These are phyloP conservation scores for Annulohypoxylon stygium DNA, from an alignment of 495 filamentous ascomycete species.

Conservation along the genomic window DNA sequence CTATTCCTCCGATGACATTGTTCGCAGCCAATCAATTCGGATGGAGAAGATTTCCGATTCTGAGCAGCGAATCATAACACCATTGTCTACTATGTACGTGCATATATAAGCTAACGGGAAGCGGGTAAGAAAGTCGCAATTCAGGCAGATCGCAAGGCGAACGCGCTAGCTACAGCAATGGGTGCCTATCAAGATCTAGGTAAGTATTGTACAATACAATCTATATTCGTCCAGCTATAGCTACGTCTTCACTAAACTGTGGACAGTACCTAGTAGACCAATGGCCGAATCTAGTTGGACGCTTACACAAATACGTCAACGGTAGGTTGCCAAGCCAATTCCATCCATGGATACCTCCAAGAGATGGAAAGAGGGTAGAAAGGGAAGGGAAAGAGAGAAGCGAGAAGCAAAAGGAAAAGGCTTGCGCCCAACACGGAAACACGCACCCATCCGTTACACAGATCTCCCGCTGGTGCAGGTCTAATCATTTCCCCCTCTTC, in stretches of 20 bases:
- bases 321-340: background rate
- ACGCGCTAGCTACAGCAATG: slow-evolving; percentile 18
- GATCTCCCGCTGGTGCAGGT: slow-evolving; percentile 5
- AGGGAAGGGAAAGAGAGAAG: background rate
- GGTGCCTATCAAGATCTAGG: slow-evolving; percentile 25
- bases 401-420: background rate
- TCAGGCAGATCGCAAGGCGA: slow-evolving; percentile 41
- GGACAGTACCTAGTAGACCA: background rate
- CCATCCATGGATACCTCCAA: background rate
- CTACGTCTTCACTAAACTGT: background rate
- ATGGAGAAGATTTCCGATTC: slow-evolving; percentile 13
- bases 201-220: background rate
- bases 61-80: slow-evolving; percentile 21
- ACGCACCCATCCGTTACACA: slow-evolving; percentile 17
- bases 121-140: slow-evolving; percentile 18
- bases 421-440: slow-evolving; percentile 15
- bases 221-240: background rate
- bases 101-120: slow-evolving; percentile 15
- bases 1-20: slow-evolving; percentile 21
- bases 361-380: background rate
- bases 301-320: background rate
- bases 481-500: slow-evolving; percentile 26
- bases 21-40: slow-evolving; percentile 23
- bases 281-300: background rate
- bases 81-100: background rate